Evolutionary conservation across 2,329 filamentous ascomycete genomes (phyloP).

Genomic region (Thyridium curvatum): DNA sequence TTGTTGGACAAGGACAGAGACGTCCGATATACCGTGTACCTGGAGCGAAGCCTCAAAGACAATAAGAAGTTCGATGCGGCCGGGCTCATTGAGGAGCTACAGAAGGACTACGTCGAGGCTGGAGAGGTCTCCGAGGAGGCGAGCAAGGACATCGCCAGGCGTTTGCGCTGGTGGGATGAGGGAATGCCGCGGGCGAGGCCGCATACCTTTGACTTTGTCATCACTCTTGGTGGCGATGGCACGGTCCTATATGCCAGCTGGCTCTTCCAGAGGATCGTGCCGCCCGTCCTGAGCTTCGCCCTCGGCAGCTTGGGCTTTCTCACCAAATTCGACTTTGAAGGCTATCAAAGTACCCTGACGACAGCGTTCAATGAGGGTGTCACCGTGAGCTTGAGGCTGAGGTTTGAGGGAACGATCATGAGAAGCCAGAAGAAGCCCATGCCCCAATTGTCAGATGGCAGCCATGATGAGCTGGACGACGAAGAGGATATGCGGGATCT

Average conservation of each 20-base stretch:
- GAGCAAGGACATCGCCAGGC: slow-evolving; percentile 30
- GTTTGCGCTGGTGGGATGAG: slow-evolving; percentile 79
- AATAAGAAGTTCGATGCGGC: slow-evolving; percentile 68
- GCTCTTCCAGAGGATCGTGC: slow-evolving; percentile 93
- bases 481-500: slow-evolving; percentile 51
- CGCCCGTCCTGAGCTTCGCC: slow-evolving; percentile 86
- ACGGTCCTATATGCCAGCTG: slow-evolving; percentile 94
- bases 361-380: slow-evolving; percentile 76
- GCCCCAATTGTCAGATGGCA: slow-evolving; percentile 5
- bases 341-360: slow-evolving; percentile 62
- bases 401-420: slow-evolving; percentile 95
- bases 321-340: slow-evolving; percentile 89
- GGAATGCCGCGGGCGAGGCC: slow-evolving; percentile 71
- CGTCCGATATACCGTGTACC: slow-evolving; percentile 69
- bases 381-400: slow-evolving; percentile 76
- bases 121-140: slow-evolving; percentile 23
- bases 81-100: slow-evolving; percentile 61
- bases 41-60: slow-evolving; percentile 68
- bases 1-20: slow-evolving; percentile 65
- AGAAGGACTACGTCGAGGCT: slow-evolving; percentile 27
- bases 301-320: slow-evolving; percentile 90
- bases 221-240: slow-evolving; percentile 91
- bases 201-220: slow-evolving; percentile 87
- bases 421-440: slow-evolving; percentile 53
- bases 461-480: background rate